phyloP scores from a whole-genome alignment of 768 basidiomycete genomes.

The Suillus lakei region DNA sequence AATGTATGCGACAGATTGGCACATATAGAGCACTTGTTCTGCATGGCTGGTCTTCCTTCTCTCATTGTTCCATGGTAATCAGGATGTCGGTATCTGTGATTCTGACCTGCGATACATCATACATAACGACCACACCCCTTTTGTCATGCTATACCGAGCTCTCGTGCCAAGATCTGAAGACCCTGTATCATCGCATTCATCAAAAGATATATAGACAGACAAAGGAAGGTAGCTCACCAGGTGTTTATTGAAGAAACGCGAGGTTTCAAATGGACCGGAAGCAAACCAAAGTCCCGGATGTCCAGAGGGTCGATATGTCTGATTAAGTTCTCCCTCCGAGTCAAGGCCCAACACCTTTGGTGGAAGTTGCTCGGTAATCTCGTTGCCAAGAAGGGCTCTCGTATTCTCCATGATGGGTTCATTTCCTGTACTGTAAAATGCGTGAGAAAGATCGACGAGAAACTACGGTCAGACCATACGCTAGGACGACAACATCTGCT shows the following conservation, averaged over 20 bases:
- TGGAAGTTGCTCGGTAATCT: neutral
- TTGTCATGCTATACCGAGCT: neutral
- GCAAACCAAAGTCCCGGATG: constrained; percentile 3
- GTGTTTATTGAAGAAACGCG: neutral
- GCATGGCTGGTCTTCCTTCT: constrained; percentile 66
- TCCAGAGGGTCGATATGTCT: neutral
- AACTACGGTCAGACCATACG: constrained; percentile 42
- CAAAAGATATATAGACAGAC: neutral
- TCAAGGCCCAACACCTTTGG: neutral
- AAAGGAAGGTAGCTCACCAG: neutral
- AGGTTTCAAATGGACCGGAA: neutral
- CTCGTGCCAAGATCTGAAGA: neutral
- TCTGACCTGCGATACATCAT: neutral
- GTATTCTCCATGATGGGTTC: neutral
- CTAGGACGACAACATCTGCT: constrained; percentile 51
- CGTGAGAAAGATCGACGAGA: neutral
- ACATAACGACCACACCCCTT: neutral
- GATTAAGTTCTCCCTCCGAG: constrained; percentile 1
- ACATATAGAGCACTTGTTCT: constrained; percentile 67
- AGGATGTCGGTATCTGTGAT: neutral
- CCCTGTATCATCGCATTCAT: neutral
- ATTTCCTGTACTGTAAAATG: neutral
- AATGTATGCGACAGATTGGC: constrained; percentile 90
- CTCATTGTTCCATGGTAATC: constrained; percentile 63
- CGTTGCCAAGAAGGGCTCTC: neutral